phyloP scores from a whole-genome alignment of 345 rosid species.

The Microthlaspi erraticum region DNA sequence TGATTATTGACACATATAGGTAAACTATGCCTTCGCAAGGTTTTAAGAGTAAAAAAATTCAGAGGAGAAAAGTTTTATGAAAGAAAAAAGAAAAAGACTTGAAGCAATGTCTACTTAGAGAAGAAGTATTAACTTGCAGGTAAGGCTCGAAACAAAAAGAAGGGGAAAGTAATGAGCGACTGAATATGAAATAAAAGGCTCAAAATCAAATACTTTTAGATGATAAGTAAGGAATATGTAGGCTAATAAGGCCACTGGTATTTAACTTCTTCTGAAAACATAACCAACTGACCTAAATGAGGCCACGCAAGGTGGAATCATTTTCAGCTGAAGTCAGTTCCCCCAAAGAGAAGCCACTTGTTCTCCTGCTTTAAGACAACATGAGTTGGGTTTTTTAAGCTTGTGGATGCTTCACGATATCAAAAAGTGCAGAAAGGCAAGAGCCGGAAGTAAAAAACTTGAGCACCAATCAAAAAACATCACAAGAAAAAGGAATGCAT shows the following conservation, averaged over 20 bases:
- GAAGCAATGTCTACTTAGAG: conserved; percentile 14
- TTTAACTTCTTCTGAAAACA: conserved; percentile 66
- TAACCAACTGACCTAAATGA: conserved; percentile 98
- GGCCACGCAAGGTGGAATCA: conserved; percentile 99
- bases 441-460: conserved; percentile 66
- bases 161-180: conserved; percentile 40
- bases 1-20: conserved; percentile 6
- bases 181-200: conserved; percentile 45
- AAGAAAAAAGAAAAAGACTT: conserved; percentile 14
- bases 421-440: conserved; percentile 62
- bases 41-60: not conserved
- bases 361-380: conserved; percentile 99
- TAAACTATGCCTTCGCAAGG: conserved; percentile 6
- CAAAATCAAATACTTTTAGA: conserved; percentile 7
- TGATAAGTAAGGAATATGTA: conserved; percentile 56
- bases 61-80: conserved; percentile 14
- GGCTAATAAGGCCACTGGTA: conserved; percentile 67
- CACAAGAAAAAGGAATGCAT: conserved; percentile 10
- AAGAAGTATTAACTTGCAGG: conserved; percentile 39
- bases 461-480: conserved; percentile 50
- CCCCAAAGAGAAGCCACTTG: conserved; percentile 97
- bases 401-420: conserved; percentile 52
- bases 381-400: conserved; percentile 63
- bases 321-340: conserved; percentile 93
- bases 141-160: conserved; percentile 23